Evolutionary conservation across 176 grass and related monocot species (phyloP), one percentile per base, ranked within the genome.

Genomic region (Echinochloa phyllopogon): DNA sequence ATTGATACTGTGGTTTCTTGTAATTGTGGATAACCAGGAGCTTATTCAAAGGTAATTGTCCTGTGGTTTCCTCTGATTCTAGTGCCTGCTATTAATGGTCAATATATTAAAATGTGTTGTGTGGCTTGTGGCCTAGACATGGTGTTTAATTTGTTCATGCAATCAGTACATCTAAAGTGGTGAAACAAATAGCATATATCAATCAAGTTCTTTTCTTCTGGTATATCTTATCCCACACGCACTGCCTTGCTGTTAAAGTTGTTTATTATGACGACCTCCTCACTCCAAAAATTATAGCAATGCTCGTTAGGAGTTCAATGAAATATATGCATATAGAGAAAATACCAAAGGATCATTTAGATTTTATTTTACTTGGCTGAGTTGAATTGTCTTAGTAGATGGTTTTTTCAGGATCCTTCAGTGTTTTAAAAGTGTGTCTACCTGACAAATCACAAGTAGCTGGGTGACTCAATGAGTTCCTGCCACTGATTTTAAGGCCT

Each of bases 11-110:
- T 37, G 44, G 40, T 75, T 75, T 68, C 4, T 84, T 77, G 13
- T 51, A 69, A 51, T 49, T 13, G 18, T 5, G 3, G 27, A 48
- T 44, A 74, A 60, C 24, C 33, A 75, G 42, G 50, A 74, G 38
- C 33, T 74, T 50, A 74, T 71, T 51, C 5, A 3, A 83, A 83
- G 74, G 88, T 87, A 74, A 60, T 33, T 25, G 70, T 51, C 14
- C 3, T 72, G 70, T 74, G 15, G 21, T 21, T 59, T 86, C 7
- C 11, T 53, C 47, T 82, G 47, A 20, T 78, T 86, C 82, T 80
- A 80, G 29, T 41, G 39, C 4, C 10, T 66, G 4, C 40, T 78
- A 50, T 78, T 81, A 23, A 42, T 55, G 23, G 41, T 62, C 20
- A 24, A 58, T 58, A 16, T 37, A 75, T 68, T 38, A 47, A 75